Percentiles rank a stretch among this genome's conserved stretches.
Evolutionary conservation across 176 grass and related monocot species (phyloP).

Genomic region (Dendrocalamus sinicus): DNA sequence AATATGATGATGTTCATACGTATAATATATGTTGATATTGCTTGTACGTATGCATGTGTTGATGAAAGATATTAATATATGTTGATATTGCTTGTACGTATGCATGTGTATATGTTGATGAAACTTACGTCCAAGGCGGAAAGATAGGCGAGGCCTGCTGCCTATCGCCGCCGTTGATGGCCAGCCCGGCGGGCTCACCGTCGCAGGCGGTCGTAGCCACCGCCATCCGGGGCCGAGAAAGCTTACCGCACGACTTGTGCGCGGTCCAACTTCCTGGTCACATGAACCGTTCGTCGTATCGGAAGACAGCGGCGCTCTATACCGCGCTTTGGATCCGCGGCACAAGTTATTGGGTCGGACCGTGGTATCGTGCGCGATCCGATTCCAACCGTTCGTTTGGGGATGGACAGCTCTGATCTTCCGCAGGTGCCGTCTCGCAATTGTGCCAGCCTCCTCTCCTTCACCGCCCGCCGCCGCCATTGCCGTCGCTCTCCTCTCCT

Average conservation of each 20-base stretch:
- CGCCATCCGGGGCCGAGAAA: not conserved
- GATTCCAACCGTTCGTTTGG: not conserved
- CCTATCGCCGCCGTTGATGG: not conserved
- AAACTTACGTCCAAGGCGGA: not conserved
- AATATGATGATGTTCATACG: not conserved
- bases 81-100: not conserved
- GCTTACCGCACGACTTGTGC: not conserved
- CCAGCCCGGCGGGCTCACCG: not conserved
- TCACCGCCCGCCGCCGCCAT: not conserved
- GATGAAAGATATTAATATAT: too few relatives aligned
- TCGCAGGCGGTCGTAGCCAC: not conserved
- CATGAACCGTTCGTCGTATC: not conserved
- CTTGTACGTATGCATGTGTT: not conserved
- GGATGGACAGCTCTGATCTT: not conserved
- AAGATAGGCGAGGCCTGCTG: not conserved
- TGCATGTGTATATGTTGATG: not conserved
- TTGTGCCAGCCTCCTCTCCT: not conserved
- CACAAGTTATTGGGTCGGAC: not conserved
- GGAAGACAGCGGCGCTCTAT: not conserved
- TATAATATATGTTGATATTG: not conserved
- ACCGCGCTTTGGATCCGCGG: not conserved
- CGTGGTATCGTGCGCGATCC: not conserved
- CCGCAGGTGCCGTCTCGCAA: not conserved
- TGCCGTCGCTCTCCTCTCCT: not conserved
- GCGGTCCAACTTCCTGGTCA: not conserved